phyloP scores from a whole-genome alignment of 306 rosid species.

The Glycine soja region DNA sequence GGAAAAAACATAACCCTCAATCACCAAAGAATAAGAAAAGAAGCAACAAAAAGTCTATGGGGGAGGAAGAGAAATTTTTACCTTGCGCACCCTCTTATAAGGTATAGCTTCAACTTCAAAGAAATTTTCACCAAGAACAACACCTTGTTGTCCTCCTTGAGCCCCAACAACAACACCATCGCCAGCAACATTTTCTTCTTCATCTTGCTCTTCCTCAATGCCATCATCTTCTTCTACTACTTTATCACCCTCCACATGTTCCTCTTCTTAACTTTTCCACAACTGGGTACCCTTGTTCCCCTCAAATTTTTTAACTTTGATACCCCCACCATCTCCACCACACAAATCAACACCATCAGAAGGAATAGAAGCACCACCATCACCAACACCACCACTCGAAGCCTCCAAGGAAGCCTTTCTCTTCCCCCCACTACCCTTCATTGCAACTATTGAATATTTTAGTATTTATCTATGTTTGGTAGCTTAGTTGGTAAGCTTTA shows the following conservation, averaged over 20 bases:
- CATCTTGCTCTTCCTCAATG: conserved; percentile 43
- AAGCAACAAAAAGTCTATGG: too few relatives aligned
- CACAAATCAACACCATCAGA: not conserved
- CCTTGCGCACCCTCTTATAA: conserved; percentile 78
- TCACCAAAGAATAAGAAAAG: not conserved
- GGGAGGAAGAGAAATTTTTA: not conserved
- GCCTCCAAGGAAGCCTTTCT: conserved; percentile 57
- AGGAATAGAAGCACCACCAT: too few relatives aligned
- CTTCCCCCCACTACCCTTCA: conserved; percentile 58
- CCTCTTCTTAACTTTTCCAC: conserved; percentile 34
- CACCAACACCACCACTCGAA: not conserved
- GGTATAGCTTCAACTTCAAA: conserved; percentile 85
- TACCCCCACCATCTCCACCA: not conserved
- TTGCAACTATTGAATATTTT: conserved; percentile 1
- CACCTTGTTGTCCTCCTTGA: too few relatives aligned
- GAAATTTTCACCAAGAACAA: conserved; percentile 67
- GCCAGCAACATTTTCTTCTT: not conserved
- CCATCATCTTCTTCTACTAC: conserved; percentile 48
- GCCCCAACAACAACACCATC: not conserved
- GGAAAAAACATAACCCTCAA: not conserved
- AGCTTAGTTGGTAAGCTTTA: too few relatives aligned
- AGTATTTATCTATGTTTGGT: too few relatives aligned
- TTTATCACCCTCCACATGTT: conserved; percentile 46
- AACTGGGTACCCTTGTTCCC: conserved; percentile 42
- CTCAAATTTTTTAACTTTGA: conserved; percentile 1